Conservation (phyloP, 192 early-diverging fungal genomes). For the Kickxella alabastrina region DNA sequence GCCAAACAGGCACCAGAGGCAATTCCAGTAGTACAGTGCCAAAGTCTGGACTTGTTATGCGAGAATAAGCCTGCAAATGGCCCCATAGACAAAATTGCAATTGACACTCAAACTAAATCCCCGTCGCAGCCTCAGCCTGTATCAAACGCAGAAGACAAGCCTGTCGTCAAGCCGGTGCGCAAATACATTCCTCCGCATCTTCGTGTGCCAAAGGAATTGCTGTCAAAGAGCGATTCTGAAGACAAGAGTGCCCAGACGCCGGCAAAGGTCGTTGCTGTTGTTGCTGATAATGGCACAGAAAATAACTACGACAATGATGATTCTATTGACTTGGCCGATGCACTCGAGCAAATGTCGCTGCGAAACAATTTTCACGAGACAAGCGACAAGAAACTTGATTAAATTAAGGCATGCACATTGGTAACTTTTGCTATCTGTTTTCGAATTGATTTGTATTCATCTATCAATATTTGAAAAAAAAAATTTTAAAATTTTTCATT, state of each 20-base stretch:
- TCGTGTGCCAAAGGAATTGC: background rate
- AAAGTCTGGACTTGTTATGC: too few relatives aligned
- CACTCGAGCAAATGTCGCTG: slow-evolving; percentile 2
- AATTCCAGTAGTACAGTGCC: too few relatives aligned
- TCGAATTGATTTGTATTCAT: background rate
- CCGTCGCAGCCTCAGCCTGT: too few relatives aligned
- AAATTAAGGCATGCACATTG: background rate
- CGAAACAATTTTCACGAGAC: background rate
- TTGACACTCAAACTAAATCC: too few relatives aligned
- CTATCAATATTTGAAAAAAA: background rate
- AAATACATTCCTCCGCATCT: slow-evolving; percentile 5
- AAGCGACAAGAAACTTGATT: background rate
- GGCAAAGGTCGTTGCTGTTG: too few relatives aligned
- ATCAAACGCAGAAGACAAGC: too few relatives aligned
- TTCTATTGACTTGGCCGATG: background rate
- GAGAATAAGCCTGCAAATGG: too few relatives aligned
- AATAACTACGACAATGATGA: too few relatives aligned
- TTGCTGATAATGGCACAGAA: background rate
- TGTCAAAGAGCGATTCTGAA: background rate
- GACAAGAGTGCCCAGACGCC: background rate
- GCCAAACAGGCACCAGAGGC: background rate
- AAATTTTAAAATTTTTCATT: too few relatives aligned
- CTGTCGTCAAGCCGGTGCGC: background rate
- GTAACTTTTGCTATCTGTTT: background rate
- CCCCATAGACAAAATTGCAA: background rate